Conservation (phyloP, 306 rosid genomes). For the Psophocarpus tetragonolobus region DNA sequence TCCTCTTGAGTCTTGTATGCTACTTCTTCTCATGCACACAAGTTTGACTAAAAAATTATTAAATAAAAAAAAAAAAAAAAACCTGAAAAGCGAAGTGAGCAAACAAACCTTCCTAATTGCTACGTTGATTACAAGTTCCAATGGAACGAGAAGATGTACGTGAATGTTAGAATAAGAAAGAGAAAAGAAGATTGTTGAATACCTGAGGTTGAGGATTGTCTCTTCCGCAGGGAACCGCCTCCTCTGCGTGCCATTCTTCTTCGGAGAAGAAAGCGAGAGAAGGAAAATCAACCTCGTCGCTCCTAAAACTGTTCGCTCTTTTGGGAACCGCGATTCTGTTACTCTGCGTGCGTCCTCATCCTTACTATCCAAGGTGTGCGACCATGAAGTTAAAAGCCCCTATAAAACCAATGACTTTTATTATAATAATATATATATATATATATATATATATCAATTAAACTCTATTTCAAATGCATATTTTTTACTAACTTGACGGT, state of each 20-base stretch:
- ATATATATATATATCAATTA: no score
- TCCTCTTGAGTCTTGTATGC: background rate
- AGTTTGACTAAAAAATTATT: background rate
- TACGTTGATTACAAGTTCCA: background rate
- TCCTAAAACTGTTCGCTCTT: slow-evolving; percentile 35
- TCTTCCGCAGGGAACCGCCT: slow-evolving; percentile 36
- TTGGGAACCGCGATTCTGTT: background rate
- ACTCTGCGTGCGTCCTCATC: slow-evolving; percentile 29
- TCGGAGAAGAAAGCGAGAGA: background rate
- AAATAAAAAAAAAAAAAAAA: background rate
- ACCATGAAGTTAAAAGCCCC: background rate
- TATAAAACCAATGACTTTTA: no score
- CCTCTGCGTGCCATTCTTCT: slow-evolving; percentile 40
- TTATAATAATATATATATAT: no score
- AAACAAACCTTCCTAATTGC: background rate
- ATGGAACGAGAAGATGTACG: background rate
- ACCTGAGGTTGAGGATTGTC: background rate
- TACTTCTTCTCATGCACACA: background rate
- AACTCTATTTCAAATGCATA: no score
- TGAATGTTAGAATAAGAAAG: background rate
- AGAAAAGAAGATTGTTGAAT: background rate
- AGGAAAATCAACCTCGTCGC: slow-evolving; percentile 10
- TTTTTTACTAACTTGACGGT: no score
- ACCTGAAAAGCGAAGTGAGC: background rate
- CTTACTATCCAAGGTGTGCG: background rate